Evolutionary conservation across 768 basidiomycete species (phyloP), one percentile per base, ranked within the genome.

Genomic region (Phaeotremella fagi): DNA sequence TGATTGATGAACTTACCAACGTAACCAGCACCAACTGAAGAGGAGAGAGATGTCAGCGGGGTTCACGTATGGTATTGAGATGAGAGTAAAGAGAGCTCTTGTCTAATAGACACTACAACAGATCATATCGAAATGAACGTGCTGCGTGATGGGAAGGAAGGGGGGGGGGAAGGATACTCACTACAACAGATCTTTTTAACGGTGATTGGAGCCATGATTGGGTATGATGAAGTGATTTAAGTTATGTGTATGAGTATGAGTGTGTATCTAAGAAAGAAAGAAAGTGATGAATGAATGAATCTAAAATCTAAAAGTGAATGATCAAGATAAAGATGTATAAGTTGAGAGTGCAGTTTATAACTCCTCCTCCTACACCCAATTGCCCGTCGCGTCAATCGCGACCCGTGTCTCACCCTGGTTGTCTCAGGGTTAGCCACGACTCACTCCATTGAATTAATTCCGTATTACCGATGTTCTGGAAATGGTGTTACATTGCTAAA

Each of bases 161-260:
- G 22, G 33, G 42, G 25, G 22, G 18, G 26, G 51, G 22, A 25
- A 3, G 26, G 16, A 26, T 50, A 83, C 87, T 74, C 69, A 90
- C 88, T 87, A 79, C 88, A 90, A 78, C 88, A 90, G 61, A 90
- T 87, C 72, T 84, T 89, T 60, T 81, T 80, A 63, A 90, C 85
- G 59, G 80, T 78, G 58, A 84, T 76, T 47, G 72, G 72, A 50
- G 73, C 70, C 73, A 75, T 73, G 54, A n/a, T 59, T 37, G 20
- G 35, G 22, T 45, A 27, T 28, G 26, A 5, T 28, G 2, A 35
- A 35, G n/a, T 9, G n/a, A n/a, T n/a, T n/a, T n/a, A 35, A n/a
- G 33, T 9, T 35, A n/a, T 35, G 33, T 35, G 33, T 35, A 12
- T 41, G 38, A 41, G 38, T 12, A 22, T 38, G 42, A 48, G 53